Conservation (phyloP, 1,139 yeast species). For the Protomyces lactucae-debilis region DNA sequence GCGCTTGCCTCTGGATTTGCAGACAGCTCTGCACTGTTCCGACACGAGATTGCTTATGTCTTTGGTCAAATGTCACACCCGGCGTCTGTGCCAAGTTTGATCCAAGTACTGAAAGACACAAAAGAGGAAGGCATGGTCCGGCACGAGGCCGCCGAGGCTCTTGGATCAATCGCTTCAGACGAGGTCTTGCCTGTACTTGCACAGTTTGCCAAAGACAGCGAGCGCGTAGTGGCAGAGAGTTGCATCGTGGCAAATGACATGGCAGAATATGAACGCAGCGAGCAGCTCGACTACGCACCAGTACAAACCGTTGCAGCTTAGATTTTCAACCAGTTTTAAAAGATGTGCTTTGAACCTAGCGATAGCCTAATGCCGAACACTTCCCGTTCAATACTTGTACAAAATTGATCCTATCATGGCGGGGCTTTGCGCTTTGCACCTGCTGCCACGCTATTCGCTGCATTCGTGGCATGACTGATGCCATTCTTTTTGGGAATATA, state of each 20-base stretch:
- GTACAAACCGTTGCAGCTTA: neutral
- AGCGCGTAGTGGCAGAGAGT: conserved; percentile 87
- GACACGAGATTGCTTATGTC: conserved; percentile 97
- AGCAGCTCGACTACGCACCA: conserved; percentile 68
- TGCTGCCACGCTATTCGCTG: neutral
- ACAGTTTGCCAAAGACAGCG: conserved; percentile 71
- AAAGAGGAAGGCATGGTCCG: conserved; percentile 96
- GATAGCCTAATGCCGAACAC: neutral
- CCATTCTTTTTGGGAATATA: neutral
- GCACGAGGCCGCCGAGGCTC: conserved; percentile 99
- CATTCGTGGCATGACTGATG: neutral
- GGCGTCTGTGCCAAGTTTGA: conserved; percentile 79
- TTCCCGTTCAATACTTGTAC: neutral
- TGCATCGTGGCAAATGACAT: conserved; percentile 96
- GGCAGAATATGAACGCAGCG: conserved; percentile 92
- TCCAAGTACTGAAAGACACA: conserved; percentile 70
- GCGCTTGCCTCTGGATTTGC: conserved; percentile 87
- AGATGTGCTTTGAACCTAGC: neutral
- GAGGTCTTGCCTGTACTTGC: conserved; percentile 86
- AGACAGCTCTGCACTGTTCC: conserved; percentile 88
- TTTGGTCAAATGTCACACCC: conserved; percentile 97
- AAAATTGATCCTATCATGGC: neutral
- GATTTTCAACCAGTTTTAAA: neutral
- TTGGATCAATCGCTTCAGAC: conserved; percentile 95
- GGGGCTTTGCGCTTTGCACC: neutral